Evolutionary conservation across 2,329 filamentous ascomycete genomes (phyloP).

Genomic region (Trichoderma simmonsii): DNA sequence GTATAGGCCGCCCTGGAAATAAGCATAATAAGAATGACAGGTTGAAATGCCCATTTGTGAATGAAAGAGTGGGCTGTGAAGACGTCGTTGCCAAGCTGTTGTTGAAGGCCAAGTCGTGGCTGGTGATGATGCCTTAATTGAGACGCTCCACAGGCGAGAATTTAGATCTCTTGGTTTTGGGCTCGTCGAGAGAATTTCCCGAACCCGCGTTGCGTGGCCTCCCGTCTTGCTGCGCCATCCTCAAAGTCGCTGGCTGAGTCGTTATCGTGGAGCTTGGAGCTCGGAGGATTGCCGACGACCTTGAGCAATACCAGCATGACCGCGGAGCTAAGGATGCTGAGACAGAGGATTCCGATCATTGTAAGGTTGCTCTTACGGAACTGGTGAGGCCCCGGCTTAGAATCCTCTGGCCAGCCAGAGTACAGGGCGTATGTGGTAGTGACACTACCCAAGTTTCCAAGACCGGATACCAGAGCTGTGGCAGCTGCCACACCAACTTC

Average conservation of each 20-base stretch:
- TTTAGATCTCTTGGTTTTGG: slow-evolving; percentile 17
- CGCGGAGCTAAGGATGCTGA: slow-evolving; percentile 71
- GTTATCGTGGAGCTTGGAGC: slow-evolving; percentile 41
- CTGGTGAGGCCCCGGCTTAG: slow-evolving; percentile 61
- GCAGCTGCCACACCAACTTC: slow-evolving; percentile 89
- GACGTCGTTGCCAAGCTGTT: slow-evolving; percentile 18
- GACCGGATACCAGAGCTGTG: slow-evolving; percentile 77
- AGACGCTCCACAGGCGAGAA: background rate
- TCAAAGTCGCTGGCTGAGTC: slow-evolving; percentile 47
- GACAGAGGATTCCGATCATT: slow-evolving; percentile 80
- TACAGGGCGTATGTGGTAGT: slow-evolving; percentile 88
- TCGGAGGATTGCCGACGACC: slow-evolving; percentile 53
- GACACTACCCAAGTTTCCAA: slow-evolving; percentile 83
- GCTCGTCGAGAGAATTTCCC: slow-evolving; percentile 39
- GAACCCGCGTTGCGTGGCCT: slow-evolving; percentile 58
- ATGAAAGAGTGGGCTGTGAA: background rate
- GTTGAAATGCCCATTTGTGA: slow-evolving; percentile 36
- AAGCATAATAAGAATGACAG: slow-evolving; percentile 29
- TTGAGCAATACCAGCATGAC: slow-evolving; percentile 66
- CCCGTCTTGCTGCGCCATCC: slow-evolving; percentile 60
- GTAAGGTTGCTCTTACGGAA: slow-evolving; percentile 81
- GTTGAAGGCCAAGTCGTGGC: slow-evolving; percentile 31
- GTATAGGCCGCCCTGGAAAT: slow-evolving; percentile 16
- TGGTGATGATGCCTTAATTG: background rate
- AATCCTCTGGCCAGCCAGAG: slow-evolving; percentile 78